Evolutionary conservation across 2,329 filamentous ascomycete genomes (phyloP), one percentile per base, ranked within the genome.

Genomic region (Hypoxylon sp.): DNA sequence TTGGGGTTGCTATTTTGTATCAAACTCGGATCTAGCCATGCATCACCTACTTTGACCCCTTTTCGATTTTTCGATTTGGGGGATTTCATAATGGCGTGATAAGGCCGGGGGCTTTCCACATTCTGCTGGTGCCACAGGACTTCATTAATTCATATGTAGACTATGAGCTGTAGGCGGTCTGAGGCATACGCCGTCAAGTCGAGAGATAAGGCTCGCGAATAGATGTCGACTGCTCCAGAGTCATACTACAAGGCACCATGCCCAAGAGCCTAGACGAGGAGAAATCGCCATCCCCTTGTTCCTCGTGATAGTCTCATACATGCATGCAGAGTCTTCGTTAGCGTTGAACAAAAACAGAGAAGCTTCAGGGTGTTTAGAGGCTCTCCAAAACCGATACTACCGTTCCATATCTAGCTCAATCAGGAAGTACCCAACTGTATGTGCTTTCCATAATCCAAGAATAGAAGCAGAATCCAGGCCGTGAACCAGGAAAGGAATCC

Each of bases 391-490:
- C 56, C 65, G 49, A 63, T 66, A 48, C 39, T 50, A 63, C 59
- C 50, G 57, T 65, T 68, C 49, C 62, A 65, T 53, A 58, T 48
- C 10, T 54, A 20, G 43, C 65, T 64, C 22, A 37, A 68, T 63
- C 52, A 54, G 54, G 56, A 63, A 68, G 51, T 48, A 47, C 51
- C 22, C 54, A 37, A 43, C 59, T 43, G n/a, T n/a, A n/a, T 50
- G 30, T 15, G 28, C 34, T 13, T 39, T 17, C 4, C 34, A 17
- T 39, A 13, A 13, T 47, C 44, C 44, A 47, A 47, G 44, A 50
- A 47, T 55, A 52, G 24, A 62, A 60, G 20, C 32, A 11, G 32
- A 56, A 51, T 6, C 51, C 41, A 48, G 41, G 48, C 22, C 56
- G 19, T 57, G 30, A 47, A 50, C 59, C 60, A 63, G 54, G 65